phyloP scores from a whole-genome alignment of 257 asterid genomes.

The Nicotiana otophora region DNA sequence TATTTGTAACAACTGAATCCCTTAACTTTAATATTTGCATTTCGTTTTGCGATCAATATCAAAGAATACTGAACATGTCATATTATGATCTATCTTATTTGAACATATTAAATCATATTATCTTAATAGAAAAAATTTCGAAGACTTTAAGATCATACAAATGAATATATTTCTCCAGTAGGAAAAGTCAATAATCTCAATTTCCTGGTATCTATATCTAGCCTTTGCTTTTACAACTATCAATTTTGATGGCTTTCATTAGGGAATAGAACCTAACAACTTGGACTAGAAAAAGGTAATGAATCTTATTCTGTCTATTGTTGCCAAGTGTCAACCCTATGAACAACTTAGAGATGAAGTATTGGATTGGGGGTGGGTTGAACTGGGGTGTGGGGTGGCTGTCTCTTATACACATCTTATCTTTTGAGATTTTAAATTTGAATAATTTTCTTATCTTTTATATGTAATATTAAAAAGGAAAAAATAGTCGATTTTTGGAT shows the following conservation, averaged over 20 bases:
- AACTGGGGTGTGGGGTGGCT: not conserved
- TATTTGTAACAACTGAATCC: no score
- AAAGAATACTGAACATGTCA: no score
- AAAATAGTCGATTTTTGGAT: no score
- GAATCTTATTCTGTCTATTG: slow-evolving; percentile 27
- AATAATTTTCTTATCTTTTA: no score
- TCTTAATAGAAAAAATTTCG: no score
- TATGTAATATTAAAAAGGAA: no score
- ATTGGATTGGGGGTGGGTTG: not conserved
- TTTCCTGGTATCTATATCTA: not conserved
- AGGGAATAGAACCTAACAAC: not conserved
- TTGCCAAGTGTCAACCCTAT: slow-evolving; percentile 9
- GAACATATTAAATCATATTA: no score
- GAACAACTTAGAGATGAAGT: not conserved
- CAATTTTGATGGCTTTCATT: not conserved
- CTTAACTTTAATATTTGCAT: no score
- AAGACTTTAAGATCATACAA: not conserved
- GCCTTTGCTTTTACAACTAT: not conserved
- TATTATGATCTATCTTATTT: no score
- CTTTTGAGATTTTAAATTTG: no score
- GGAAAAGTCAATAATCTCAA: not conserved
- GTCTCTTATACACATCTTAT: no score
- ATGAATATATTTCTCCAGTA: not conserved
- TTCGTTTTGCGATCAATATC: no score
- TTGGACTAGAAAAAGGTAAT: not conserved